Evolutionary conservation across 352 stramenopile species (phyloP).

Genomic region (Globisporangium cylindrosporum): DNA sequence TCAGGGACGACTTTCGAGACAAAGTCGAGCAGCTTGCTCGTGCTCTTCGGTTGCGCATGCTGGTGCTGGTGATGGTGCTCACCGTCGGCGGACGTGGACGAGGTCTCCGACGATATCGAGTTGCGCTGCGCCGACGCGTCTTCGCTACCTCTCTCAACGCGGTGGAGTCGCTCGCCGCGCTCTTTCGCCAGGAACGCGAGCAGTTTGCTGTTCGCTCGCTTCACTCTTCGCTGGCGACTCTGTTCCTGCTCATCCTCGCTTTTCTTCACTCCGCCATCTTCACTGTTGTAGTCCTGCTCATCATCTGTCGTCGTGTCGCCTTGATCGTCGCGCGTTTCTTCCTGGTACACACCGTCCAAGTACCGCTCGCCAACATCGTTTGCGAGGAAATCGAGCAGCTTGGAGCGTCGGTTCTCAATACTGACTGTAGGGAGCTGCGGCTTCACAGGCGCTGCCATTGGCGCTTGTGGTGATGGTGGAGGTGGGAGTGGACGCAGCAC

Average conservation of each 20-base stretch:
- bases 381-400: conserved; percentile 72
- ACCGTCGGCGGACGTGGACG: neutral
- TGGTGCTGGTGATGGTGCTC: neutral
- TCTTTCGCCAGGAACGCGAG: conserved; percentile 59
- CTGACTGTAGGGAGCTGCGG: neutral
- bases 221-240: conserved; percentile 14
- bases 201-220: conserved; percentile 51
- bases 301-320: conserved; percentile 22
- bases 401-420: conserved; percentile 46
- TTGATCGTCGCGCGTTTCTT: conserved; percentile 40
- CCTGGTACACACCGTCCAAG: conserved; percentile 66
- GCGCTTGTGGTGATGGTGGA: neutral
- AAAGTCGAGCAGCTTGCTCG: conserved; percentile 51
- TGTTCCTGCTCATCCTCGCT: conserved; percentile 6
- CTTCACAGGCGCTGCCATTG: neutral
- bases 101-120: conserved; percentile 30
- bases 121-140: conserved; percentile 9
- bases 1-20: conserved; percentile 49
- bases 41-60: conserved; percentile 3
- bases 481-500: neutral
- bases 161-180: conserved; percentile 41
- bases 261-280: conserved; percentile 1
- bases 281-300: neutral
- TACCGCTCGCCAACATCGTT: conserved; percentile 72
- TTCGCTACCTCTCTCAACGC: conserved; percentile 23